Evolutionary conservation across 2,329 filamentous ascomycete species (phyloP), one percentile per base, ranked within the genome.

Genomic region (Mariannaea elegans): DNA sequence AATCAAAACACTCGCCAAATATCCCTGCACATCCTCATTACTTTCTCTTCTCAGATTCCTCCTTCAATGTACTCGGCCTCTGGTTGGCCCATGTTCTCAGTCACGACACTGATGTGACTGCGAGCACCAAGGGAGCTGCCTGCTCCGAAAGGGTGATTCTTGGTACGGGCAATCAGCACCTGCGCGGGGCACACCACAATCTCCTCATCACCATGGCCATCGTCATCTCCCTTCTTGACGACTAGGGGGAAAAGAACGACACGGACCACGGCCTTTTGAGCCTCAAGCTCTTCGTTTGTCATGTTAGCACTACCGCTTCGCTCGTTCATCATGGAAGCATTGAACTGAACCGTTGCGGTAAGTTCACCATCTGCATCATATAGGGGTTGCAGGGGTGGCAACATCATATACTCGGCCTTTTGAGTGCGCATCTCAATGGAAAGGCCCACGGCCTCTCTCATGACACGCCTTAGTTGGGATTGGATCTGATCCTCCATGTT

Each of bases 361-460:
- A 99, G 86, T 72, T 98, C 94, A 68, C 95, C 95, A 64, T 95
- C 93, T 69, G 89, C 90, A 76, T 98, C 94, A 77, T 97, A 98
- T 76, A 97, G 93, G 19, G 95, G 95, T 76, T 95, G 92, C 56
- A 97, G 83, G 4, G 95, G 95, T 24, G 95, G 94, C 16, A 98
- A 88, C 94, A 99, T 99, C 81, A 97, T 95, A 81, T 97, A 99
- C 80, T 98, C 95, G 34, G 95, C 93, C 60, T 93, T 89, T 76
- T 99, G 95, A 14, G 91, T 96, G 74, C 95, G 93, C 95, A 99
- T 99, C 80, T 97, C 94, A 66, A 99, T 89, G 1, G 93, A 93
- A 10, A 99, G 86, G 59, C 92, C 90, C 48, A 97, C 95, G 1
- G 96, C 95, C 62, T 94, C 87, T 66, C 88, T 88, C 78, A 99